phyloP scores from a whole-genome alignment of 2,329 filamentous ascomycete species.

The Fusarium sublunatum region DNA sequence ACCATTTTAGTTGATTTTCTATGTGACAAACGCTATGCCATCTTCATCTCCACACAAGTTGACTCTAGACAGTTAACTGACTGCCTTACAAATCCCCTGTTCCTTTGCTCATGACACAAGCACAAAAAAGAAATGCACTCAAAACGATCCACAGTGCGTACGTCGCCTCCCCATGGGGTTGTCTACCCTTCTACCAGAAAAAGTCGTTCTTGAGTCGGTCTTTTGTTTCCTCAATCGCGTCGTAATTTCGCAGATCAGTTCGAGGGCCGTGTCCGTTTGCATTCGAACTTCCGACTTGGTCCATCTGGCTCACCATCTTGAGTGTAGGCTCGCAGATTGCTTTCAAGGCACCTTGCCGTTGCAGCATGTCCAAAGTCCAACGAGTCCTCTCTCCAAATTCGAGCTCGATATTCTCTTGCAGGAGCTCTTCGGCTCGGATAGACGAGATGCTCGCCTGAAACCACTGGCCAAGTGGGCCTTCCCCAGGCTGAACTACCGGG shows the following conservation, averaged over 20 bases:
- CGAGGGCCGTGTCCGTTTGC: conserved; percentile 37
- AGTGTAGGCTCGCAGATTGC: conserved; percentile 47
- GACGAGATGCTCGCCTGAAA: conserved; percentile 49
- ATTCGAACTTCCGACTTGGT: conserved; percentile 47
- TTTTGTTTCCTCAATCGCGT: conserved; percentile 12
- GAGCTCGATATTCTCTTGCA: conserved; percentile 45
- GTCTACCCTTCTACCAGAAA: conserved; percentile 34
- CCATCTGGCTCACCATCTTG: conserved; percentile 49
- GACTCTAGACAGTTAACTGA: not conserved
- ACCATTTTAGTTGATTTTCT: not conserved
- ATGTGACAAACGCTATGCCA: not conserved
- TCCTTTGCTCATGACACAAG: not conserved
- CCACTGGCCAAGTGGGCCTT: conserved; percentile 38
- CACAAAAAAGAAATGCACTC: not conserved
- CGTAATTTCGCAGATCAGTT: conserved; percentile 12
- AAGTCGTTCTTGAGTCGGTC: conserved; percentile 5
- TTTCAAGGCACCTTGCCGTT: conserved; percentile 38
- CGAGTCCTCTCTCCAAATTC: conserved; percentile 42
- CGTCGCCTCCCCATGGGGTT: not conserved
- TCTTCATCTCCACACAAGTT: no score
- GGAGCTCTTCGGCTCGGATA: conserved; percentile 15
- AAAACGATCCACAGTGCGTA: not conserved
- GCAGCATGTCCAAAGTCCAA: conserved; percentile 44
- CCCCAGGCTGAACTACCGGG: conserved; percentile 7
- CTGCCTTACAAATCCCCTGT: not conserved